Conservation (phyloP, 495 filamentous ascomycete species). For the Letharia columbiana region DNA sequence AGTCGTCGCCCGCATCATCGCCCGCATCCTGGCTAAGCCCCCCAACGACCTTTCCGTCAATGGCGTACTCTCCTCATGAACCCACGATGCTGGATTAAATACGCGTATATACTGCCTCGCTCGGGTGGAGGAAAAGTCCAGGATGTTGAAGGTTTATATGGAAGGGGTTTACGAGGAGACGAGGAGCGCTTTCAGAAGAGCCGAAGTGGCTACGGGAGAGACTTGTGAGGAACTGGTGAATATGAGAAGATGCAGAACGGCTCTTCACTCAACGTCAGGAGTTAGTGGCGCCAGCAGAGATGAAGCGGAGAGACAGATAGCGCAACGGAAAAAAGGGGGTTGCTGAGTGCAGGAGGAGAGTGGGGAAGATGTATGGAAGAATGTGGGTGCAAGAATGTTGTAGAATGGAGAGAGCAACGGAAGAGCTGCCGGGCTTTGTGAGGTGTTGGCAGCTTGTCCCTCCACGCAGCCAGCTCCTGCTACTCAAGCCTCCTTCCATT, state of each 20-base stretch:
- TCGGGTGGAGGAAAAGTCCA: not conserved
- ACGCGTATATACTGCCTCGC: not conserved
- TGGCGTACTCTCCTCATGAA: not conserved
- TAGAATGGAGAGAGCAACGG: too few species aligned
- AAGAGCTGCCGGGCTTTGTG: too few species aligned
- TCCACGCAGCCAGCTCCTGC: not conserved
- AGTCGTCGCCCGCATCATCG: not conserved
- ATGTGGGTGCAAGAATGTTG: too few species aligned
- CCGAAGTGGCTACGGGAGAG: not conserved
- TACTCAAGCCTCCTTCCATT: too few species aligned
- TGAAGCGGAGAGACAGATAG: not conserved
- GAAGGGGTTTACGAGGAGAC: not conserved
- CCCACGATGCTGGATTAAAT: not conserved
- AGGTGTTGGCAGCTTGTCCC: not conserved
- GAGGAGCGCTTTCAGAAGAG: not conserved
- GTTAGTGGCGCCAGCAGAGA: not conserved
- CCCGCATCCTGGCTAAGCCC: too few species aligned
- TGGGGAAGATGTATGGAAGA: too few species aligned
- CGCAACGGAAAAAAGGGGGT: not conserved
- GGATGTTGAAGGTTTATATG: not conserved
- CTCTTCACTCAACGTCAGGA: not conserved
- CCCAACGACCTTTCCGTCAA: not conserved
- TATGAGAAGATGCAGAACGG: not conserved
- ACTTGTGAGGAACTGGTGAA: not conserved
- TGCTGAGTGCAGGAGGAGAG: not conserved